A percentile compares a stretch with the other conserved stretches of the same genome.
These are phyloP conservation scores for Sporisorium exsertum DNA, from an alignment of 1,284 basidiomycete species.

Conservation along the genomic window DNA sequence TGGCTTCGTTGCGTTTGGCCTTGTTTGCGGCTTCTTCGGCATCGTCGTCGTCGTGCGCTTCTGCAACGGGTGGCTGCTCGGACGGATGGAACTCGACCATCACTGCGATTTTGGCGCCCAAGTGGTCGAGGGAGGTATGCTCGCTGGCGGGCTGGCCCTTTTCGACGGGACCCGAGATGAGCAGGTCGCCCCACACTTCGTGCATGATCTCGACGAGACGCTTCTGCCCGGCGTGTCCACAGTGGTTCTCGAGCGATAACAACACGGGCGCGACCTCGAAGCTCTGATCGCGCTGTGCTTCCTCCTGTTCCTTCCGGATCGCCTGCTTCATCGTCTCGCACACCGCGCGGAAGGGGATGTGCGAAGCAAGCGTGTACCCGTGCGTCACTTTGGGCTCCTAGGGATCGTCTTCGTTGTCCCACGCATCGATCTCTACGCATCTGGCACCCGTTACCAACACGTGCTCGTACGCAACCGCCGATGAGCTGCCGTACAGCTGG, in stretches of 20 bases:
- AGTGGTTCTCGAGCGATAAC: slow-evolving; percentile 77
- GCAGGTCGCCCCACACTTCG: slow-evolving; percentile 74
- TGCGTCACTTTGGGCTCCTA: slow-evolving; percentile 76
- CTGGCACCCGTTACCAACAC: slow-evolving; percentile 74
- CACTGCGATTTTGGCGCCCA: slow-evolving; percentile 74
- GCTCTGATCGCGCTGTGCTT: slow-evolving; percentile 18
- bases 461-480: slow-evolving; percentile 74
- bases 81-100: slow-evolving; percentile 72
- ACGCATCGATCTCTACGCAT: slow-evolving; percentile 80
- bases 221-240: slow-evolving; percentile 73
- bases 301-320: slow-evolving; percentile 36
- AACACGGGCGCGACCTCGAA: slow-evolving; percentile 72
- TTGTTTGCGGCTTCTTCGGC: slow-evolving; percentile 39
- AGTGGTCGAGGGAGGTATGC: slow-evolving; percentile 72
- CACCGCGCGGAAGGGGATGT: slow-evolving; percentile 53
- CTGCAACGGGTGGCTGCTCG: slow-evolving; percentile 15
- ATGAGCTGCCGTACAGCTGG: slow-evolving; percentile 75
- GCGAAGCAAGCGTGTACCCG: slow-evolving; percentile 52
- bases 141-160: slow-evolving; percentile 56
- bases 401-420: slow-evolving; percentile 72
- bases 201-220: slow-evolving; percentile 75
- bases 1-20: slow-evolving; percentile 33
- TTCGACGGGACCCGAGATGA: slow-evolving; percentile 64
- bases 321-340: slow-evolving; percentile 54
- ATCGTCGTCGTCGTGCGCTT: slow-evolving; percentile 26